Percentiles rank a stretch among this genome's conserved stretches.
phyloP scores from a whole-genome alignment of 1,284 basidiomycete species.

The Schizophyllum amplum region DNA sequence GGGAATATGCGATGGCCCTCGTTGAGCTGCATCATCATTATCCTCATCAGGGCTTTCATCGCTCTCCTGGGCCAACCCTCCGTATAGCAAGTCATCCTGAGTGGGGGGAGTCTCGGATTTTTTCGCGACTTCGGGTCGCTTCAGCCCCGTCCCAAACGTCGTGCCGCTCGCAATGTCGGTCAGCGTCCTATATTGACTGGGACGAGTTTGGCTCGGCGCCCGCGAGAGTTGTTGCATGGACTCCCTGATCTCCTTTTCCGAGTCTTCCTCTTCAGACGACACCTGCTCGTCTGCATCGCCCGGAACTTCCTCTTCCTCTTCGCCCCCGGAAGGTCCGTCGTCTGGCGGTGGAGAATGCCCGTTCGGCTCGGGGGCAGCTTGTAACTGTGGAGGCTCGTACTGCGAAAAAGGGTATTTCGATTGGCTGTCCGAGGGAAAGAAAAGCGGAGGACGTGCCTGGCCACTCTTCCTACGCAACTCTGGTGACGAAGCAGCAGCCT shows the following conservation, averaged over 20 bases:
- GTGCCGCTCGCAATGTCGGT: not conserved
- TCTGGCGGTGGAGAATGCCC: not conserved
- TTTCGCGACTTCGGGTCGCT: not conserved
- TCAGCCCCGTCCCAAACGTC: not conserved
- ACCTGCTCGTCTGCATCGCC: not conserved
- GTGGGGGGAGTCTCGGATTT: not conserved
- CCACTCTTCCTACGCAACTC: not conserved
- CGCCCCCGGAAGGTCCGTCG: not conserved
- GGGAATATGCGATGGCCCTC: not conserved
- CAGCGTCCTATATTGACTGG: not conserved
- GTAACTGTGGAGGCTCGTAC: not conserved
- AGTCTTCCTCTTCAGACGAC: not conserved
- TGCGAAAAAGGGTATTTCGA: not conserved
- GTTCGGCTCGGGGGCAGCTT: not conserved
- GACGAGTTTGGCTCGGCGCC: not conserved
- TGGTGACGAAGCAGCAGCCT: not conserved
- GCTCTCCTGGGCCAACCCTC: not conserved
- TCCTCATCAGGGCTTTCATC: not conserved
- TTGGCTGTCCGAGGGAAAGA: not conserved
- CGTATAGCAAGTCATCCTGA: not conserved
- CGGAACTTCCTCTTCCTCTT: not conserved
- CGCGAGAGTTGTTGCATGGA: not conserved
- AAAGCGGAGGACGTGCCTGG: not conserved
- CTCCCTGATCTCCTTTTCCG: not conserved
- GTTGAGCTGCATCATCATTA: not conserved